Conservation (phyloP, 345 rosid genomes). For the Camelina sativa region DNA sequence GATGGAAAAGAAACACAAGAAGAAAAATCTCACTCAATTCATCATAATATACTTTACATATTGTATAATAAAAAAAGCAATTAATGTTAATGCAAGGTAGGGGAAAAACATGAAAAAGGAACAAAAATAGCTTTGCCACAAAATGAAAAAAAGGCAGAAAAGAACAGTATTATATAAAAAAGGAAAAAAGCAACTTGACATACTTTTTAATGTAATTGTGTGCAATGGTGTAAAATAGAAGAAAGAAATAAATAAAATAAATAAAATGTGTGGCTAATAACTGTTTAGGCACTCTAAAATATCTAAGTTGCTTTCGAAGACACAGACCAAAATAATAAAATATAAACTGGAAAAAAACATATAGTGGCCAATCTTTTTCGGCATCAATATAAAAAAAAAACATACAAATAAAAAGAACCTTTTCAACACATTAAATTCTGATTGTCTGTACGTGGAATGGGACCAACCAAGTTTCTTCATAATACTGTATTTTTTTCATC, state of each 20-base stretch:
- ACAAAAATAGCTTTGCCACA: slow-evolving; percentile 24
- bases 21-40: background rate
- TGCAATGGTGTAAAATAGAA: background rate
- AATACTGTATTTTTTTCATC: background rate
- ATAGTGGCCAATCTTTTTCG: slow-evolving; percentile 33
- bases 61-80: background rate
- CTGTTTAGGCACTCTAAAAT: slow-evolving; percentile 44
- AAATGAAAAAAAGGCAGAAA: slow-evolving; percentile 34
- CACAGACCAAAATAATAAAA: slow-evolving; percentile 39
- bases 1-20: background rate
- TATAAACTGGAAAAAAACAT: slow-evolving; percentile 30
- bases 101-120: slow-evolving; percentile 3
- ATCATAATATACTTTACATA: background rate
- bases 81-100: slow-evolving; percentile 1
- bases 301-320: slow-evolving; percentile 48
- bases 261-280: slow-evolving; percentile 30
- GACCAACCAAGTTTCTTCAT: slow-evolving; percentile 3
- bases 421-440: slow-evolving; percentile 30
- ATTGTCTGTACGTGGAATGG: slow-evolving; percentile 43
- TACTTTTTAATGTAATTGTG: slow-evolving; percentile 23
- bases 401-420: slow-evolving; percentile 33
- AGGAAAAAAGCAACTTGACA: slow-evolving; percentile 30
- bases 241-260: slow-evolving; percentile 13
- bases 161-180: slow-evolving; percentile 31
- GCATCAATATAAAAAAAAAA: slow-evolving; percentile 30